phyloP scores from a whole-genome alignment of 331 rosid genomes.

The Spiraea crenata region DNA sequence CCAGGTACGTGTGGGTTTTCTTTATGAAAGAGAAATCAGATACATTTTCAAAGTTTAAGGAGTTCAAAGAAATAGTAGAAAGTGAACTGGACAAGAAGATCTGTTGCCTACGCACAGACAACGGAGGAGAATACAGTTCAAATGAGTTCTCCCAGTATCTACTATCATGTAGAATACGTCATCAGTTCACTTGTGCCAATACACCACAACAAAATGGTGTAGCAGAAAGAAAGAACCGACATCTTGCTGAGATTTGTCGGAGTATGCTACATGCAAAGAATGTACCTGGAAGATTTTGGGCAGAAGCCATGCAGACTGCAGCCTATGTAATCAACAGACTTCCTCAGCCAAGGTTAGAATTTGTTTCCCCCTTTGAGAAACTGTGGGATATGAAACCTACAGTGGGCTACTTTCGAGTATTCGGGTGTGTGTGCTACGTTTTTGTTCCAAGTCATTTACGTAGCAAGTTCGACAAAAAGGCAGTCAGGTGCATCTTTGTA shows the following conservation, averaged over 20 bases:
- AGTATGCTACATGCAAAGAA: constrained; percentile 18
- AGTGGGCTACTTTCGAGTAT: no score
- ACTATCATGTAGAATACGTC: neutral
- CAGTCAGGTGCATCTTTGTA: neutral
- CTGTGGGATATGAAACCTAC: constrained; percentile 2
- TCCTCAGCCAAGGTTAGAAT: neutral
- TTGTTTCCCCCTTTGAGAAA: constrained; percentile 9
- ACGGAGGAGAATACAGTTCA: constrained; percentile 6
- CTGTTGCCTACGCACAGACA: constrained; percentile 6
- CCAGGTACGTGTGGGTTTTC: no score
- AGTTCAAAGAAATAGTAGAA: constrained; percentile 5
- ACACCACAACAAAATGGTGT: constrained; percentile 9
- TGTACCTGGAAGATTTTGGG: constrained; percentile 14
- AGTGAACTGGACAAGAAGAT: neutral
- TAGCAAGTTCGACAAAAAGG: neutral
- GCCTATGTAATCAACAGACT: constrained; percentile 3
- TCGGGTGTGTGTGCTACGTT: no score
- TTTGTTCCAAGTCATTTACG: neutral
- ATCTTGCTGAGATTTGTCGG: constrained; percentile 4
- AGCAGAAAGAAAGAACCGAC: constrained; percentile 1
- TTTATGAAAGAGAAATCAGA: constrained; percentile 2
- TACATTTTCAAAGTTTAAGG: constrained; percentile 14
- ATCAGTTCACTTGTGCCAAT: constrained; percentile 7
- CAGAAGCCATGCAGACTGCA: constrained; percentile 7
- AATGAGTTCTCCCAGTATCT: constrained; percentile 10